Base-by-base conservation (phyloP, 2,329 filamentous ascomycete genomes). In the Trichoderma endophyticum region DNA sequence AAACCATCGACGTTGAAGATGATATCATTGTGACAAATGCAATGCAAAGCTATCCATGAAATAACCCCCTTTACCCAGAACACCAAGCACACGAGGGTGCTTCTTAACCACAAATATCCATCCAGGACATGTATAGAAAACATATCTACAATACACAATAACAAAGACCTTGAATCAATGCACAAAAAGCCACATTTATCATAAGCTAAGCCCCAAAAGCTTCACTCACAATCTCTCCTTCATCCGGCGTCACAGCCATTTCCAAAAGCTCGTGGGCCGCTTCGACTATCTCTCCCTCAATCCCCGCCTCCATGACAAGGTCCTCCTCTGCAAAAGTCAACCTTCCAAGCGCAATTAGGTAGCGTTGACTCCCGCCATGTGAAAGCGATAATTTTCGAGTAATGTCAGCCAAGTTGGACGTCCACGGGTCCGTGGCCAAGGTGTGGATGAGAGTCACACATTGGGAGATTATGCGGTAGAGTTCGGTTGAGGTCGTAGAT, bases 301-400 rank as follows among this genome's bases (percentile, higher is more conserved):
- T 91, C 0, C 91, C 91, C 1, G 86, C 85, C 81, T 98, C 94
- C 32, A 97, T 86, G 12, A 96, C 87, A 9, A 93, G 81, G 34
- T 93, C 92, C 73, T 97, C 93, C 64, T 90, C 89, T 6, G 90
- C 91, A 79, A 97, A 98, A 0, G 93, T 94, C n/a, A 98, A 83
- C 56, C 95, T 84, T 0, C 93, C 94, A 59, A 99, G 83, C 2
- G 90, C 90, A 11, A 98, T 88, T 1, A 97, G 84, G 77, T 97
- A 95, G 67, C 94, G 94, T 77, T 97, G 94, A 66, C 89, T 88
- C 0, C 91, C 93, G 3, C 93, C 93, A 6, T 89, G 86, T 0
- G 93, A 88, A 9, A 88, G 87, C 0, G 87, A 86, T 6, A 97
- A 84, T 79, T 95, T 97, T 63, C 88, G 86, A 63, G 90, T 87